phyloP scores from a whole-genome alignment of 1,139 yeast species.

The Starmera stellimalicola region DNA sequence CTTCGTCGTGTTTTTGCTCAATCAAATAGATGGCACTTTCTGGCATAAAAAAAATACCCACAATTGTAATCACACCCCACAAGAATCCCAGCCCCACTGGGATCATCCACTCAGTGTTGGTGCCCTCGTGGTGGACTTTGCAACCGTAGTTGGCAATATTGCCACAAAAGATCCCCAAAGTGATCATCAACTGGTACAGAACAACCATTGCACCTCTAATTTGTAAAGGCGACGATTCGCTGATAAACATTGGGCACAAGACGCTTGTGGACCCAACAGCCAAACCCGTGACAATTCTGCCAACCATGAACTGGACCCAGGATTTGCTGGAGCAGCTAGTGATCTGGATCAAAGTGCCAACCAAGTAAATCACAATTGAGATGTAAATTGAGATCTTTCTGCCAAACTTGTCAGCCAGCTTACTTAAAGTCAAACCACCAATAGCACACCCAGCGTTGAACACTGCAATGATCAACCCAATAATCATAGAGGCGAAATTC shows the following conservation, averaged over 20 bases:
- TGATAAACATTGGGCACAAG: constrained; percentile 43
- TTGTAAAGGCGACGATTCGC: constrained; percentile 44
- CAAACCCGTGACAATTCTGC: constrained; percentile 44
- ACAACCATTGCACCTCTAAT: constrained; percentile 50
- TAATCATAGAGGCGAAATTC: constrained; percentile 33
- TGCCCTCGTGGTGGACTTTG: constrained; percentile 18
- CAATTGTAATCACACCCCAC: constrained; percentile 37
- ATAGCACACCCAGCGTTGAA: constrained; percentile 66
- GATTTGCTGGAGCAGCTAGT: constrained; percentile 22
- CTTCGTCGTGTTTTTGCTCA: constrained; percentile 18
- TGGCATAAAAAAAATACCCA: constrained; percentile 38
- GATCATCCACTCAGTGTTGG: constrained; percentile 35
- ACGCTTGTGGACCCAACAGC: constrained; percentile 47
- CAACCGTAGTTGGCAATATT: constrained; percentile 43
- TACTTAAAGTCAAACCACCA: constrained; percentile 59
- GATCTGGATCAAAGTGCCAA: constrained; percentile 39
- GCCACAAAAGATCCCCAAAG: constrained; percentile 47
- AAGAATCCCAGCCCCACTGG: constrained; percentile 38
- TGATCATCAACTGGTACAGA: constrained; percentile 45
- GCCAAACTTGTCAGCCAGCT: constrained; percentile 43
- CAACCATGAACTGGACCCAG: constrained; percentile 46
- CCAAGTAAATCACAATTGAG: constrained; percentile 36
- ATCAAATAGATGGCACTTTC: constrained; percentile 45
- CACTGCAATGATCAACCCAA: constrained; percentile 52
- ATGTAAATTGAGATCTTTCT: constrained; percentile 39